Percentiles rank a stretch among this genome's conserved stretches.
These are phyloP conservation scores for Entomortierella parvispora DNA, from an alignment of 192 early-diverging fungal genomes.

Conservation along the genomic window DNA sequence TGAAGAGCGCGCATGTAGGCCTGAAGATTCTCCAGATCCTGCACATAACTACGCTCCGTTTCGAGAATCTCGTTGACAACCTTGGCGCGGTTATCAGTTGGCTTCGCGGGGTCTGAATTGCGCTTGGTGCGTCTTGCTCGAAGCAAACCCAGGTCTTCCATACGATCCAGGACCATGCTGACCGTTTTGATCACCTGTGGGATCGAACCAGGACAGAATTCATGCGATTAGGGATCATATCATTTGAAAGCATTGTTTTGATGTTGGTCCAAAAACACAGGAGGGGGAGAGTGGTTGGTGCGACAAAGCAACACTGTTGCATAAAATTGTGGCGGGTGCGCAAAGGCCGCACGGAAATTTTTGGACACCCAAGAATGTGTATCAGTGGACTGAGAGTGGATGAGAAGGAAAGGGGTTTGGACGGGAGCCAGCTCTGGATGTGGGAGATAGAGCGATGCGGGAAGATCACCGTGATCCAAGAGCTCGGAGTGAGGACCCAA, in stretches of 20 bases:
- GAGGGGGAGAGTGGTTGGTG: background rate
- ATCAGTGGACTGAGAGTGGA: background rate
- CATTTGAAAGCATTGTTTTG: background rate
- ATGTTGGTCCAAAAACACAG: background rate
- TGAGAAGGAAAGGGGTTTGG: background rate
- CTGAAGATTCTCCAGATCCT: conserved; percentile 87
- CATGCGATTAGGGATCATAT: conserved; percentile 10
- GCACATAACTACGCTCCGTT: conserved; percentile 93
- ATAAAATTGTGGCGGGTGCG: too few relatives aligned
- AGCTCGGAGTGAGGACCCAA: too few relatives aligned
- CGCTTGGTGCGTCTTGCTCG: conserved; percentile 50
- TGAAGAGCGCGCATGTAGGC: conserved; percentile 78
- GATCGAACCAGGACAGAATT: conserved; percentile 24
- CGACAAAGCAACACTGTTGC: background rate
- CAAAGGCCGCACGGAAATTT: too few relatives aligned
- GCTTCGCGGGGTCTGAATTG: conserved; percentile 65
- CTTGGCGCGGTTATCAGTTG: conserved; percentile 90
- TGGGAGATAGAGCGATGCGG: background rate
- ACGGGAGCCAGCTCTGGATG: background rate
- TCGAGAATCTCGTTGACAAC: conserved; percentile 90
- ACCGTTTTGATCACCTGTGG: conserved; percentile 87
- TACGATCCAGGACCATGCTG: conserved; percentile 75
- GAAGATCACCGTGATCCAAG: background rate
- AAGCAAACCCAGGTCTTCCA: conserved; percentile 75
- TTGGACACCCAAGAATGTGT: background rate